These are phyloP conservation scores for Craspedostauros australis DNA, from an alignment of 108 stramenopile genomes.

Conservation along the genomic window DNA sequence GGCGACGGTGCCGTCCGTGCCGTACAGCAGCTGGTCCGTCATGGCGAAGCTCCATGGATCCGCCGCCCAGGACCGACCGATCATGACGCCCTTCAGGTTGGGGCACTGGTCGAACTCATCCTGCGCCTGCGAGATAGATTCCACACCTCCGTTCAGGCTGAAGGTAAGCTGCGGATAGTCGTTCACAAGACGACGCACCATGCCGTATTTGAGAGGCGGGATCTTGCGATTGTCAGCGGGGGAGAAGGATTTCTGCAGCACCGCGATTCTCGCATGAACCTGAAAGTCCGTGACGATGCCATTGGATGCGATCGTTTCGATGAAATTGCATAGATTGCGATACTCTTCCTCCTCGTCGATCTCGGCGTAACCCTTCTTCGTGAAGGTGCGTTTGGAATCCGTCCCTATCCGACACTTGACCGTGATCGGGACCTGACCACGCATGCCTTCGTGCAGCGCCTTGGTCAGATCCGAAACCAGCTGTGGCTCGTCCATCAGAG, in stretches of 20 bases:
- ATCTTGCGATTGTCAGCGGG: slow-evolving; percentile 96
- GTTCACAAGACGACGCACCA: slow-evolving; percentile 61
- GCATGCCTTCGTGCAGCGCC: slow-evolving; percentile 68
- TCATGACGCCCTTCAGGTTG: slow-evolving; percentile 72
- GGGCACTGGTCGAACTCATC: slow-evolving; percentile 52
- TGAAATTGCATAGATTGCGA: slow-evolving; percentile 67
- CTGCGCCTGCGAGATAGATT: slow-evolving; percentile 58
- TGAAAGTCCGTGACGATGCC: slow-evolving; percentile 90
- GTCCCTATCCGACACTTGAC: slow-evolving; percentile 97
- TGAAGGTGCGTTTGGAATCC: slow-evolving; percentile 44
- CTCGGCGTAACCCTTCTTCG: slow-evolving; percentile 36
- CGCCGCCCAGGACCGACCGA: slow-evolving; percentile 68
- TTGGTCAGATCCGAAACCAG: slow-evolving; percentile 72
- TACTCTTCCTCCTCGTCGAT: slow-evolving; percentile 85
- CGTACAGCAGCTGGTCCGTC: slow-evolving; percentile 66
- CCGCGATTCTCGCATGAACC: slow-evolving; percentile 96
- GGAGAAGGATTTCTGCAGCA: slow-evolving; percentile 82
- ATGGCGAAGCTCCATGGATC: slow-evolving; percentile 86
- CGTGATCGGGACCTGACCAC: slow-evolving; percentile 70
- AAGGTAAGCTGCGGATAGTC: slow-evolving; percentile 82
- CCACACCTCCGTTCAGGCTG: slow-evolving; percentile 83
- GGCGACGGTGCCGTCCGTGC: neutral
- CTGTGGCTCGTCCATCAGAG: slow-evolving; percentile 90
- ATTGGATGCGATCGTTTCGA: slow-evolving; percentile 68
- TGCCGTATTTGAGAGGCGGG: slow-evolving; percentile 86